These are phyloP conservation scores for Apodospora peruviana DNA, from an alignment of 495 filamentous ascomycete species.

Conservation along the genomic window DNA sequence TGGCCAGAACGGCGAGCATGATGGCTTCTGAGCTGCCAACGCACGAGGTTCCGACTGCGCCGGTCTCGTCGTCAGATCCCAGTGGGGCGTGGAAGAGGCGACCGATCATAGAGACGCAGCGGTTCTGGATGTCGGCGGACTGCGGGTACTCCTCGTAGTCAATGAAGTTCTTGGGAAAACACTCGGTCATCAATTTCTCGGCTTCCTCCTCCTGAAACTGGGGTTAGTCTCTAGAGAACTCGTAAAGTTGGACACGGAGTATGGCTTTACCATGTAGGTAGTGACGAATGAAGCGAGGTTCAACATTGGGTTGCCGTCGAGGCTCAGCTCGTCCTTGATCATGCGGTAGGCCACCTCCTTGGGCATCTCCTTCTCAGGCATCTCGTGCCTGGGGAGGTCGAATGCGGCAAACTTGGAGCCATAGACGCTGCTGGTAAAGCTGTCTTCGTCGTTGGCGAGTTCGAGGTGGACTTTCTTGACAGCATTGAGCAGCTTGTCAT, in stretches of 20 bases:
- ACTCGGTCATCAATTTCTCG: slow-evolving; percentile 84
- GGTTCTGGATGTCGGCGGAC: slow-evolving; percentile 83
- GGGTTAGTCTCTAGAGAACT: background rate
- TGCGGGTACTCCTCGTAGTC: slow-evolving; percentile 92
- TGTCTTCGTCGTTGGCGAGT: slow-evolving; percentile 50
- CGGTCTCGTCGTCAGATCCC: slow-evolving; percentile 33
- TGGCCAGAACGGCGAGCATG: slow-evolving; percentile 82
- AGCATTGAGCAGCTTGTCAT: slow-evolving; percentile 28
- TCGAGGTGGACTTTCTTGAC: slow-evolving; percentile 43
- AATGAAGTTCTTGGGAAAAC: slow-evolving; percentile 89
- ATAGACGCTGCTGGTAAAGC: slow-evolving; percentile 73
- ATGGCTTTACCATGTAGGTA: slow-evolving; percentile 84
- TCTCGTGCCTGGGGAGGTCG: slow-evolving; percentile 73
- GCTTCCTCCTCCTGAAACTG: slow-evolving; percentile 74
- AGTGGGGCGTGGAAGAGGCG: slow-evolving; percentile 72
- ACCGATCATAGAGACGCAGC: slow-evolving; percentile 91
- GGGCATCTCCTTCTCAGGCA: slow-evolving; percentile 89
- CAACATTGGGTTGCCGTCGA: slow-evolving; percentile 85
- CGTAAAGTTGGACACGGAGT: too few species aligned
- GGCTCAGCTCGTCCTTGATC: slow-evolving; percentile 88
- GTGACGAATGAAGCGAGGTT: slow-evolving; percentile 81
- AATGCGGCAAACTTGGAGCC: slow-evolving; percentile 73
- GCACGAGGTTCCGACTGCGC: slow-evolving; percentile 76
- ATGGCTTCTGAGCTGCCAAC: slow-evolving; percentile 86
- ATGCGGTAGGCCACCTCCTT: slow-evolving; percentile 85